Base-by-base conservation (phyloP, 2,329 filamentous ascomycete genomes). In the Didymella glomerata region DNA sequence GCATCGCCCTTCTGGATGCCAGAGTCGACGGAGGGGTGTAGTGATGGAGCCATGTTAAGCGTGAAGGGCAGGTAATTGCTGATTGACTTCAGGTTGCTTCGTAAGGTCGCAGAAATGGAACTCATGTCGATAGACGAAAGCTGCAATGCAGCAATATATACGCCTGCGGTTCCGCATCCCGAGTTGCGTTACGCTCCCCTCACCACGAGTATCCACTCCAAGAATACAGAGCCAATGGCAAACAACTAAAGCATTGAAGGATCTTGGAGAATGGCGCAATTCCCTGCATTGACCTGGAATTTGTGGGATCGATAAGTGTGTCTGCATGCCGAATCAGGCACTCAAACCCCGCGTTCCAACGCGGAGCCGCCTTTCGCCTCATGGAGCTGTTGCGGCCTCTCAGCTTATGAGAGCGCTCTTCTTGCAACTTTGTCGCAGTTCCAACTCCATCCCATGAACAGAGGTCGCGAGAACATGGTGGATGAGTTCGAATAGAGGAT, bases 1-100 rank as follows among this genome's bases (percentile, higher is more conserved):
- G 81, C 50, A 50, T 78, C 71, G 63, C 87, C 87, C 66, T 85
- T 85, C 57, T 77, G 79, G 72, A 90, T 68, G 73, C 87, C 86
- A 66, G 85, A 85, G 78, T 89, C 85, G 77, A 90, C 78, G 49
- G 83, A 72, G 42, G 88, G 88, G 76, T 90, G 88, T 18, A 90
- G 80, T 20, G 82, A 83, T 25, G 60, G 58, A 20, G 50, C 56
- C 69, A 71, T 72, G 18, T 38, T 66, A 74, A 75, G 44, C 34
- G 45, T 34, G 18, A 46, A 46, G 20, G 45, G 30, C 7, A 49
- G 24, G 25, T 49, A 58, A 2, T 45, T 49, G 28, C 49, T 45
- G 73, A 54, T 60, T 50, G 61, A 60, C 41, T 57, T 51, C 14
- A 57, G 14, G 22, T 42, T 58, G 1, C 7, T 41, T 40, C 18